Evolutionary conservation across 768 basidiomycete genomes (phyloP).

Genomic region (Rossbeevera mucosa): DNA sequence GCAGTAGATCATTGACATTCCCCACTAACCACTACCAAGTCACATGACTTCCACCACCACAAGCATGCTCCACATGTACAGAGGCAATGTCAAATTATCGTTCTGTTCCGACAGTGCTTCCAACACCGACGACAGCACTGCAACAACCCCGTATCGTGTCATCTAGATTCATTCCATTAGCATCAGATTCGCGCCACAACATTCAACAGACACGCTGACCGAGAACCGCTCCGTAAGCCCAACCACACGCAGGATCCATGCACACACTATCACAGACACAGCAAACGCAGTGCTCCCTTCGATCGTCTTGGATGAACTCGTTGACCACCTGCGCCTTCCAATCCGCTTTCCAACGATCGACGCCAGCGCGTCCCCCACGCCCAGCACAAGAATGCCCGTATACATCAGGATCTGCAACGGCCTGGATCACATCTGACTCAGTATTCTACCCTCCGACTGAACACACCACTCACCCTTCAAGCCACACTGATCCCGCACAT

Average conservation of each 20-base stretch:
- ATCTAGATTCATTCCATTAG: constrained; percentile 45
- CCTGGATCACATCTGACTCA: constrained; percentile 26
- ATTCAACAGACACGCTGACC: constrained; percentile 42
- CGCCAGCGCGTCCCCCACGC: constrained; percentile 92
- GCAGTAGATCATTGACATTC: constrained; percentile 5
- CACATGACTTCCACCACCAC: constrained; percentile 44
- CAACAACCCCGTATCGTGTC: constrained; percentile 58
- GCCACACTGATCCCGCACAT: constrained; percentile 91
- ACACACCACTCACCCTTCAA: constrained; percentile 71
- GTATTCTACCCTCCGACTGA: background rate
- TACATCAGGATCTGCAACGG: constrained; percentile 54
- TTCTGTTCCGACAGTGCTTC: constrained; percentile 95
- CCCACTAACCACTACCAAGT: constrained; percentile 21
- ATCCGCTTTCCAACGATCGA: constrained; percentile 87
- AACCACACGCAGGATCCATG: constrained; percentile 64
- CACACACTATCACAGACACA: constrained; percentile 60
- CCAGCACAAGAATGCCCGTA: constrained; percentile 85
- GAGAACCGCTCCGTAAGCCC: constrained; percentile 74
- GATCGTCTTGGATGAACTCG: constrained; percentile 79
- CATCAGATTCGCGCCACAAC: constrained; percentile 2
- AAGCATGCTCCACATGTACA: constrained; percentile 91
- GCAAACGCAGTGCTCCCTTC: constrained; percentile 88
- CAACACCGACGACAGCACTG: constrained; percentile 63
- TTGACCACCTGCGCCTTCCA: constrained; percentile 81
- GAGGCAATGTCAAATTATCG: constrained; percentile 93